Base-by-base conservation (phyloP, 345 rosid species). In the Cardiospermum halicacabum region DNA sequence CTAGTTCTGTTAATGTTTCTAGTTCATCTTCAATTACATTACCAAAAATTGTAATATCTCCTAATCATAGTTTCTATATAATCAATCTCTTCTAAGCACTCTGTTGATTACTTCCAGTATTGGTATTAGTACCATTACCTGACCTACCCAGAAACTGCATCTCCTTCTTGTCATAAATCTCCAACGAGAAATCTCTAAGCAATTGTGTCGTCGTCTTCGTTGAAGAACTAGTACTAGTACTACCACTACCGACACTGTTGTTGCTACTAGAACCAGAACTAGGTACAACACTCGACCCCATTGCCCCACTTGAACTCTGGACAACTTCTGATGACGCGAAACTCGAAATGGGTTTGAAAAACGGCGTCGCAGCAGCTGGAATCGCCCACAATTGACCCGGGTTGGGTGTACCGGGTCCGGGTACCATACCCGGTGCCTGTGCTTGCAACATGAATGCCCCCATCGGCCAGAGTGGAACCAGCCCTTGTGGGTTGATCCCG, bases 131-230 rank as follows among this genome's bases (percentile, higher is more conserved):
- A 39, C 13, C 43, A 39, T 50, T 73, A 53, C 70, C 65, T 24
- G 68, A 42, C 26, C 75, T 48, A 77, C 82, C 81, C 65, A 86
- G 56, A 64, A 82, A 91, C 66, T 81, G 92, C 66, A 86, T 87
- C 77, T 88, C 91, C 57, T 73, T 82, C 76, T 71, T 84, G 22
- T 86, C 97, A 68, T 72, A 72, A 70, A 86, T 74, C 81, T 84
- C 89, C 82, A 84, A 50, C 15, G 89, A 78, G 66, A 91, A 84
- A 60, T 81, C 92, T 61, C 80, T 80, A 2, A 80, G 77, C 80
- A 72, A 56, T 57, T 74, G 75, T 1, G 84, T 56, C 21, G 76
- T 56, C 12, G 26, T 45, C 10, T 48, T 36, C 0, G 50, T 24
- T 8, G 12, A 36, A 22, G 58, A 4, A 12, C 40, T 36, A n/a